Percentiles rank a stretch among this genome's conserved stretches.
Evolutionary conservation across 2,329 filamentous ascomycete genomes (phyloP).

Genomic region (Colletotrichum aenigma): DNA sequence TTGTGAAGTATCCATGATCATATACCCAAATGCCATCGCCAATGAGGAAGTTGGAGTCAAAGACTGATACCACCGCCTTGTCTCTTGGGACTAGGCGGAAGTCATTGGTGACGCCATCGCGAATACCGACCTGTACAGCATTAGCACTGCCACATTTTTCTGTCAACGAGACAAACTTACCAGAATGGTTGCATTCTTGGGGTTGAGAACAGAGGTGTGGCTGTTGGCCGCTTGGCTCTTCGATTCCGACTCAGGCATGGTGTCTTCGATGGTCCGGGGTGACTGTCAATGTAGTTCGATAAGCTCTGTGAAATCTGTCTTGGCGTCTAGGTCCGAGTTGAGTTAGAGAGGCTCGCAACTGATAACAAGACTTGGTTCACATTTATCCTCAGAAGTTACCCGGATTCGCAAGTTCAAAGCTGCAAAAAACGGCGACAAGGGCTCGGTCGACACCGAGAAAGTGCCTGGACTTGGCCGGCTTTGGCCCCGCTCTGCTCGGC

Average conservation of each 20-base stretch:
- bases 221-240: conserved; percentile 12
- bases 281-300: background rate
- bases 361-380: background rate
- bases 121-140: conserved; percentile 26
- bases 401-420: background rate
- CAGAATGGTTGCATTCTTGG: conserved; percentile 26
- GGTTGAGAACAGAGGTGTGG: conserved; percentile 26
- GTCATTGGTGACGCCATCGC: conserved; percentile 26
- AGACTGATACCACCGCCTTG: conserved; percentile 28
- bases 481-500: background rate
- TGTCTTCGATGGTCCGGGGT: background rate
- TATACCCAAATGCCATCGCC: conserved; percentile 31
- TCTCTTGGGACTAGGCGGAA: conserved; percentile 26
- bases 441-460: background rate
- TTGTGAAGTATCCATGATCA: background rate
- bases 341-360: background rate
- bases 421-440: background rate
- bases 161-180: background rate
- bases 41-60: conserved; percentile 31
- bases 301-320: background rate
- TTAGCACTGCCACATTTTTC: background rate
- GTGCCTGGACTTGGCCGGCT: background rate
- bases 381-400: background rate
- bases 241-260: background rate
- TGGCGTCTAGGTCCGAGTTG: background rate